These are phyloP conservation scores for Candida berthetii DNA, from an alignment of 805 yeast species.

Conservation along the genomic window DNA sequence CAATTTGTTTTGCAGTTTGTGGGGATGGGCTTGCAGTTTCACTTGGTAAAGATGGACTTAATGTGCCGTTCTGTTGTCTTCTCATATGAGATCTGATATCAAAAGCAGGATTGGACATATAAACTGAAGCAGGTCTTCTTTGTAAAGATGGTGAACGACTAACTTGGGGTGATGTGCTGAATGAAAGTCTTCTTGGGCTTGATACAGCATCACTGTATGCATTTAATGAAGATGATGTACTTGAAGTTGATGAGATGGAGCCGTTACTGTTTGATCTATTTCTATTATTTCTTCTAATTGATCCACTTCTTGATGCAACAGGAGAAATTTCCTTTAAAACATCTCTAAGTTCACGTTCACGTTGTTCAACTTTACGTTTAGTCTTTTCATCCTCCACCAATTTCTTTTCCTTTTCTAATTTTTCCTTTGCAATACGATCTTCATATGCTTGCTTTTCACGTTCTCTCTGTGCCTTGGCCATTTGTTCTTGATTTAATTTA, in stretches of 20 bases:
- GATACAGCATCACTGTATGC: constrained; percentile 1
- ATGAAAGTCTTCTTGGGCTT: constrained; percentile 7
- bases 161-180: constrained; percentile 5
- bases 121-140: constrained; percentile 14
- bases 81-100: constrained; percentile 20
- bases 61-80: constrained; percentile 9
- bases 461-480: constrained; percentile 14
- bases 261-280: constrained; percentile 10
- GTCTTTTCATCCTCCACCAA: constrained; percentile 8
- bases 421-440: constrained; percentile 8
- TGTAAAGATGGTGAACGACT: constrained; percentile 13
- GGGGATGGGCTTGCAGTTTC: constrained; percentile 2
- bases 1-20: not conserved
- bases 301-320: constrained; percentile 9
- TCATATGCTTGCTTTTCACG: constrained; percentile 10
- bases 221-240: constrained; percentile 3
- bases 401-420: constrained; percentile 6
- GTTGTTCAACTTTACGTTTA: constrained; percentile 9
- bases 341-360: constrained; percentile 13
- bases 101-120: constrained; percentile 19
- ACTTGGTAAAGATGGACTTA: constrained; percentile 5
- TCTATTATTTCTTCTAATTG: constrained; percentile 2
- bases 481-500: constrained; percentile 9
- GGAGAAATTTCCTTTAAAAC: constrained; percentile 12
- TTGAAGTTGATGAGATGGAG: constrained; percentile 5